A percentile compares a stretch with the other conserved stretches of the same genome.
These are phyloP conservation scores for Oryza punctata DNA, from an alignment of 176 grass and related monocot genomes.

Conservation along the genomic window DNA sequence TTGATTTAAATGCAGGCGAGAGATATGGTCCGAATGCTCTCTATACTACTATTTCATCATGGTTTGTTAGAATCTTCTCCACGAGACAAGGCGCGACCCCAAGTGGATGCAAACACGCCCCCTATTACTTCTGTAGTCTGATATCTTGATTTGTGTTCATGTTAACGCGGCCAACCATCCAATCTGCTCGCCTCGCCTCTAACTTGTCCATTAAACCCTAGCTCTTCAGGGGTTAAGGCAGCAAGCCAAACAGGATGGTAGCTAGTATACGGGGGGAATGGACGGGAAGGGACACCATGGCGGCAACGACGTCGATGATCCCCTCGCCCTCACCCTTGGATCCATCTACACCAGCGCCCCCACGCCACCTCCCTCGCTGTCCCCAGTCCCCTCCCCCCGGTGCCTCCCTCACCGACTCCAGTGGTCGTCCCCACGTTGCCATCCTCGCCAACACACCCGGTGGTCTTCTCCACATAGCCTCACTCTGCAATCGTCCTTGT, in stretches of 20 bases:
- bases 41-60: neutral
- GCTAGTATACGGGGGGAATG: neutral
- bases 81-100: neutral
- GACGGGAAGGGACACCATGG: slow-evolving; percentile 11
- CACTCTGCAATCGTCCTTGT: no score
- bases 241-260: neutral
- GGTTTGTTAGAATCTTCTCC: neutral
- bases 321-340: slow-evolving; percentile 43
- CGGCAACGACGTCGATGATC: neutral
- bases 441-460: no score
- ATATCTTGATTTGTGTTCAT: neutral
- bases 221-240: neutral
- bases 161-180: neutral
- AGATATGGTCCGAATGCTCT: neutral
- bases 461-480: no score
- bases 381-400: neutral
- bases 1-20: neutral
- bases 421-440: neutral
- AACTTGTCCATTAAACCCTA: neutral
- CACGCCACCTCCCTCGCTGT: neutral
- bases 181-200: no score
- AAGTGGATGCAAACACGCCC: no score
- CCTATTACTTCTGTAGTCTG: neutral
- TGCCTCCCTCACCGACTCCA: neutral
- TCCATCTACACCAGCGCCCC: slow-evolving; percentile 40